Percentiles rank a stretch among this genome's conserved stretches.
Evolutionary conservation across 1,139 yeast genomes (phyloP).

Genomic region (Magnusiomyces fungicola): DNA sequence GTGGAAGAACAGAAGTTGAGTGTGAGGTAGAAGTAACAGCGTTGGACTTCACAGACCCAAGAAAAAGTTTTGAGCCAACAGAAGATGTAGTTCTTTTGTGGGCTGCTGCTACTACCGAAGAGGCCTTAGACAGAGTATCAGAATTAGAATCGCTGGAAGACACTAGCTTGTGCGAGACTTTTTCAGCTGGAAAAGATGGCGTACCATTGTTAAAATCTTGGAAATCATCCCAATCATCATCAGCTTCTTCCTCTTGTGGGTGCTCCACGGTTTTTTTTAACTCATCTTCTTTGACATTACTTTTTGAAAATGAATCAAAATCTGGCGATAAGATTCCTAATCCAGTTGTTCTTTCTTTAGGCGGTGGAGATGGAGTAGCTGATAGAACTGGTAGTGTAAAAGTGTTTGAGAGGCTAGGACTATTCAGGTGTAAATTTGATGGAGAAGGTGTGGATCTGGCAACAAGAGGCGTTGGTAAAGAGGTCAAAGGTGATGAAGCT

Average conservation of each 20-base stretch:
- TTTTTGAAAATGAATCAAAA: no score
- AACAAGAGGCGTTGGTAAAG: no score
- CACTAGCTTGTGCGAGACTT: not conserved
- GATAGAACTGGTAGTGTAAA: no score
- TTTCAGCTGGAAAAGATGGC: not conserved
- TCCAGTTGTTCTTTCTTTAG: no score
- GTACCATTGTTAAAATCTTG: not conserved
- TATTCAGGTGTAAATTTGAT: no score
- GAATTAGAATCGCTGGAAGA: not conserved
- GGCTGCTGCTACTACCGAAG: not conserved
- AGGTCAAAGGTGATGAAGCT: no score
- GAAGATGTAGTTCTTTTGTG: not conserved
- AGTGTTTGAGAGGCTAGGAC: no score
- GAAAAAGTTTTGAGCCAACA: not conserved
- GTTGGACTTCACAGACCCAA: not conserved
- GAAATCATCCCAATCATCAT: not conserved
- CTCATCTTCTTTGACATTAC: not conserved
- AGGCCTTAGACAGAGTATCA: not conserved
- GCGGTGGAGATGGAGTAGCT: no score
- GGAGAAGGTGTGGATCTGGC: no score
- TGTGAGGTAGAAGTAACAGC: constrained; percentile 3
- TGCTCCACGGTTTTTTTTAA: no score
- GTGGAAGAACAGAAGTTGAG: constrained; percentile 6
- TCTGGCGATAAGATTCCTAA: no score
- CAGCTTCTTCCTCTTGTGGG: not conserved